phyloP scores from a whole-genome alignment of 1,139 yeast species.

The Suhomyces panamericanus region DNA sequence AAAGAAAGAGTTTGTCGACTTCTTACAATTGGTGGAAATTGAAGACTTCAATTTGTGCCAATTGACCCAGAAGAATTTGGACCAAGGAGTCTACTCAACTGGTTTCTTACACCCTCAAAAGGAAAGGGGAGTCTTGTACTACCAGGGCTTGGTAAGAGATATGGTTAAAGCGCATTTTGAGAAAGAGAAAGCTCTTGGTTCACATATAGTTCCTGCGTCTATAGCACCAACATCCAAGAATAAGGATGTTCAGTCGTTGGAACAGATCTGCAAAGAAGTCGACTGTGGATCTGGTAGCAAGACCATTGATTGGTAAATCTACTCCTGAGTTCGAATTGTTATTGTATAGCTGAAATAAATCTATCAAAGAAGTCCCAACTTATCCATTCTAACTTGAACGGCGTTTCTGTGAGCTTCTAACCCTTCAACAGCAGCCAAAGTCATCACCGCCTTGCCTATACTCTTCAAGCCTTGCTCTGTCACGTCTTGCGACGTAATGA shows the following conservation, averaged over 20 bases:
- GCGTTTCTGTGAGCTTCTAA: conserved; percentile 97
- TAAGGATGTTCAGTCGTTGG: conserved; percentile 49
- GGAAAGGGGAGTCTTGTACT: conserved; percentile 58
- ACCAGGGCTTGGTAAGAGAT: conserved; percentile 56
- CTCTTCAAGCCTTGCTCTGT: conserved; percentile 79
- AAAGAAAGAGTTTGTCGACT: conserved; percentile 62
- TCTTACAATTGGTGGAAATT: conserved; percentile 58
- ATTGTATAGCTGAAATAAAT: not conserved
- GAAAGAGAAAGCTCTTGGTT: conserved; percentile 45
- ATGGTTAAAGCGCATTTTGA: conserved; percentile 57
- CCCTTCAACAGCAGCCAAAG: conserved; percentile 95
- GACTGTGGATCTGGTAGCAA: conserved; percentile 34
- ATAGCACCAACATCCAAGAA: conserved; percentile 39
- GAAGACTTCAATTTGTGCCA: conserved; percentile 62
- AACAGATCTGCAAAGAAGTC: conserved; percentile 47
- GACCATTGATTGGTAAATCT: conserved; percentile 2
- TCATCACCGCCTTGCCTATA: conserved; percentile 95
- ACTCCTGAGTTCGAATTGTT: not conserved
- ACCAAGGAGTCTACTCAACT: conserved; percentile 57
- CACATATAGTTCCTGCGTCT: conserved; percentile 52
- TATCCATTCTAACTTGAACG: conserved; percentile 87
- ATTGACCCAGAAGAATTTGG: conserved; percentile 58
- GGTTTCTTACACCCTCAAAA: conserved; percentile 60
- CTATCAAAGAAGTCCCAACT: conserved; percentile 48
- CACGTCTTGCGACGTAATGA: conserved; percentile 89